Conservation (phyloP, 345 rosid species). For the Eucalyptus brandiana region DNA sequence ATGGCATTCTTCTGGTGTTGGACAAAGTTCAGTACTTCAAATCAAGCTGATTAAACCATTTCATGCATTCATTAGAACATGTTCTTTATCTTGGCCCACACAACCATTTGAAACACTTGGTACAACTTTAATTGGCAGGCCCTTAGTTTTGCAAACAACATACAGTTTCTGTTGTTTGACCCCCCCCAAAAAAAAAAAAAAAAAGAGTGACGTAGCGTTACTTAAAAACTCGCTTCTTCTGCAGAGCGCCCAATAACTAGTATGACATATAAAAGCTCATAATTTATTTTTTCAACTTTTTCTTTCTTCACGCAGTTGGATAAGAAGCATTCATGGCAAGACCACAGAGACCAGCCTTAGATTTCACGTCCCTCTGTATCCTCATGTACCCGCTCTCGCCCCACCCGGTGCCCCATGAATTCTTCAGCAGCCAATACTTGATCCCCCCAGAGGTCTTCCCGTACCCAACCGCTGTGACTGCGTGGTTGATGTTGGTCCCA, state of each 20-base stretch:
- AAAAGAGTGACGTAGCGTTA: background rate
- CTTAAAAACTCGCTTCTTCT: background rate
- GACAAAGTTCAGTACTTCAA: background rate
- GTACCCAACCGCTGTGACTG: constrained; percentile 43
- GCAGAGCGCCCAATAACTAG: background rate
- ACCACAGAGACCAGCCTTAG: constrained; percentile 40
- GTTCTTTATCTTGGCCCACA: background rate
- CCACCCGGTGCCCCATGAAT: background rate
- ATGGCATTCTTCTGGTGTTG: background rate
- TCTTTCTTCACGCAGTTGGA: background rate
- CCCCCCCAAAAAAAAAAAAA: no score
- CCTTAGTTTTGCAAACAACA: background rate
- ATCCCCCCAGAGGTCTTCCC: constrained; percentile 24
- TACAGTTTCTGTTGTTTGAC: background rate
- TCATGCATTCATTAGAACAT: background rate
- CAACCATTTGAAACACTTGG: background rate
- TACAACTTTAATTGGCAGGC: background rate
- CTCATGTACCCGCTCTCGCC: constrained; percentile 16
- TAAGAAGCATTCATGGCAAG: constrained; percentile 8
- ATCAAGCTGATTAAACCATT: background rate
- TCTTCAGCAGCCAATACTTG: background rate
- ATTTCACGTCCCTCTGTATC: constrained; percentile 16
- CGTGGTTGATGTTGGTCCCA: constrained; percentile 23
- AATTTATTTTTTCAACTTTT: background rate
- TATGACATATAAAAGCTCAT: background rate